Evolutionary conservation across 345 rosid genomes (phyloP).

Genomic region (Dimocarpus longan): DNA sequence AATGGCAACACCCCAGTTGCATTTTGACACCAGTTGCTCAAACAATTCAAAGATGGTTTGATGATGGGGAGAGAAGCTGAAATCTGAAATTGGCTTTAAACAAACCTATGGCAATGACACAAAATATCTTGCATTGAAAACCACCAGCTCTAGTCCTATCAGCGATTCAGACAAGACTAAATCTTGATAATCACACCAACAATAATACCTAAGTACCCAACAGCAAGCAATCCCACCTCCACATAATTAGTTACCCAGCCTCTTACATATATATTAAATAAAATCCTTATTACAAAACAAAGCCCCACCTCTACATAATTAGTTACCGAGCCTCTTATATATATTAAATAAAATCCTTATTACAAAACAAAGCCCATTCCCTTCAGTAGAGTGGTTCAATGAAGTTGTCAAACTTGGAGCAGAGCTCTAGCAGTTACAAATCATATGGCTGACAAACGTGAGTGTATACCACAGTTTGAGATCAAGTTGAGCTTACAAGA

Average conservation of each 20-base stretch:
- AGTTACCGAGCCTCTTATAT: background rate
- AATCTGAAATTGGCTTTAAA: background rate
- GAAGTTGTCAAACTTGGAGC: conserved; percentile 16
- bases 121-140: background rate
- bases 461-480: background rate
- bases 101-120: background rate
- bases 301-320: background rate
- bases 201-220: conserved; percentile 8
- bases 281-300: conserved; percentile 2
- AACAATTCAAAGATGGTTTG: background rate
- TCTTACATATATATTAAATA: background rate
- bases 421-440: conserved; percentile 19
- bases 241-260: background rate
- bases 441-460: background rate
- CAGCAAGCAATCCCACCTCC: background rate
- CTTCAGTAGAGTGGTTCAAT: background rate
- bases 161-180: background rate
- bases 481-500: conserved; percentile 57
- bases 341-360: conserved; percentile 3
- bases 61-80: background rate
- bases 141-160: background rate
- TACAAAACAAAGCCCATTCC: conserved; percentile 4
- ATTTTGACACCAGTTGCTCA: background rate
- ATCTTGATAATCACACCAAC: background rate
- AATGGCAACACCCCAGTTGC: background rate